Evolutionary conservation across 148 eudicot genomes (phyloP).

Genomic region (Silene conica): DNA sequence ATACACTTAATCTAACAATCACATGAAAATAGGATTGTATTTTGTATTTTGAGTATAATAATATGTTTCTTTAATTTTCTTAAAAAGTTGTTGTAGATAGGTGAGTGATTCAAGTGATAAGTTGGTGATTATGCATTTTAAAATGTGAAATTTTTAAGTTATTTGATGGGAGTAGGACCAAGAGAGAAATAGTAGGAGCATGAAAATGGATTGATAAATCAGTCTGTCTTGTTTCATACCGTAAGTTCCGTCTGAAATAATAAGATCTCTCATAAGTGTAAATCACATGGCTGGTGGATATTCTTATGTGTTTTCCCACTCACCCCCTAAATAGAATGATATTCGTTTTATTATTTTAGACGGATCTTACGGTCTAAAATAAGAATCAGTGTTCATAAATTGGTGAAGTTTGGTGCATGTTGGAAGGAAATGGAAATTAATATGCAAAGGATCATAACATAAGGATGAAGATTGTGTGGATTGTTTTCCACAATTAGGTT

Average conservation of each 20-base stretch:
- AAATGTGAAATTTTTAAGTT: not conserved
- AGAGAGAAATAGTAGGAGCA: too few relatives aligned
- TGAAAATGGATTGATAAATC: too few relatives aligned
- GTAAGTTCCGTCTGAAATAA: too few relatives aligned
- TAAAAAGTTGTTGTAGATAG: not conserved
- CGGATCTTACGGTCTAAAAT: too few relatives aligned
- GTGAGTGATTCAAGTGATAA: conserved; percentile 1
- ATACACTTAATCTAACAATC: not conserved
- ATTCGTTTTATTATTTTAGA: too few relatives aligned
- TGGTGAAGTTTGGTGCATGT: conserved; percentile 13
- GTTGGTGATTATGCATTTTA: not conserved
- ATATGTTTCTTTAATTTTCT: conserved; percentile 5
- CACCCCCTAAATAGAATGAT: too few relatives aligned
- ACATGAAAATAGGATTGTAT: not conserved
- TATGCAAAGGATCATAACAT: not conserved
- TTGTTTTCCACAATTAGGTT: not conserved
- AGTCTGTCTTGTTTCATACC: too few relatives aligned
- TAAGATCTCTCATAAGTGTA: too few relatives aligned
- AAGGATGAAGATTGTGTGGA: not conserved
- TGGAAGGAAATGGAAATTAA: conserved; percentile 1
- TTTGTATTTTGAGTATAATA: not conserved
- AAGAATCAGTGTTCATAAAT: too few relatives aligned
- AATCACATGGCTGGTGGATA: too few relatives aligned
- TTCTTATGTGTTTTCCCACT: too few relatives aligned
- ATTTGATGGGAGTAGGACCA: not conserved